phyloP scores from a whole-genome alignment of 257 asterid genomes.

The Leonotis leonurus region DNA sequence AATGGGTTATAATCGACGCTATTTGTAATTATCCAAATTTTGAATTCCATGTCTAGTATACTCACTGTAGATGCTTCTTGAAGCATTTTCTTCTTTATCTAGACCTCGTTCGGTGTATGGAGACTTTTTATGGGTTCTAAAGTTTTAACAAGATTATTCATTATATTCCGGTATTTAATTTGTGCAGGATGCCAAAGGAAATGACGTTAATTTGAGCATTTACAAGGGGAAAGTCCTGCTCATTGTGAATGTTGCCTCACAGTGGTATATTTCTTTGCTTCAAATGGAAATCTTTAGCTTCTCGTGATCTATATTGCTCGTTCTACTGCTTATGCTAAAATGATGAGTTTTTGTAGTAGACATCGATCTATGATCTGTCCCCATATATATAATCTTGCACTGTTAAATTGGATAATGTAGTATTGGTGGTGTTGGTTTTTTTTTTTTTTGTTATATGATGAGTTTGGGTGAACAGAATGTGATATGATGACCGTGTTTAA shows the following conservation, averaged over 20 bases:
- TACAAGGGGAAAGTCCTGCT: conserved; percentile 61
- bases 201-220: conserved; percentile 34
- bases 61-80: not conserved
- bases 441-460: too few species aligned
- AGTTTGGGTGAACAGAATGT: too few species aligned
- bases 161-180: not conserved
- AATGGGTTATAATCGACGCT: too few species aligned
- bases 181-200: conserved; percentile 50
- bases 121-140: not conserved
- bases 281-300: not conserved
- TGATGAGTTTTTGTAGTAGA: not conserved
- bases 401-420: not conserved
- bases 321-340: not conserved
- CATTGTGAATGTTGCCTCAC: conserved; percentile 67
- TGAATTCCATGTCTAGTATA: too few species aligned
- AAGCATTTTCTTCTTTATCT: not conserved
- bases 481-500: not conserved
- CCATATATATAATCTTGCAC: not conserved
- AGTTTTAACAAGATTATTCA: not conserved
- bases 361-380: not conserved
- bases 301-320: not conserved
- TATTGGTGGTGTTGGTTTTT: not conserved
- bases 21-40: too few species aligned
- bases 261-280: conserved; percentile 35
- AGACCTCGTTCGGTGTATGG: not conserved